Conservation (phyloP, 2,329 filamentous ascomycete genomes). For the Arthrobotrys megalospora region DNA sequence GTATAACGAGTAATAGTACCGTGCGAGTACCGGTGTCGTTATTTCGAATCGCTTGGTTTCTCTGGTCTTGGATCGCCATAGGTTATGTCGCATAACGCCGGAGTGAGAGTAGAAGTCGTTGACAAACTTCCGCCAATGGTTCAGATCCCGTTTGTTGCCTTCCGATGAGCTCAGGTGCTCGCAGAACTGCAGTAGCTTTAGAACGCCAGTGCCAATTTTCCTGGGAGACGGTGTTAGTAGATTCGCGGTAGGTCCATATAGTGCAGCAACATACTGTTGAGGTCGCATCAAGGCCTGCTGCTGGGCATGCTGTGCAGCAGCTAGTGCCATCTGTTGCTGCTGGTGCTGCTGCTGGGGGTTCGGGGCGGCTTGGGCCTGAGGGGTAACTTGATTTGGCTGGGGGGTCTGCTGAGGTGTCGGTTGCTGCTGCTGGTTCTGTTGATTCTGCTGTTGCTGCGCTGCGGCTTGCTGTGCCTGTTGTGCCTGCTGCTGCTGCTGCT, state of each 20-base stretch:
- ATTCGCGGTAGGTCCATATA: conserved; percentile 64
- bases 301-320: conserved; percentile 64
- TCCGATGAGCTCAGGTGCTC: conserved; percentile 75
- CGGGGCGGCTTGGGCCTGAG: conserved; percentile 66
- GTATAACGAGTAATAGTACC: conserved; percentile 92
- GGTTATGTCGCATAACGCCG: conserved; percentile 82
- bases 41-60: conserved; percentile 89
- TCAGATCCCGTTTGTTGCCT: conserved; percentile 73
- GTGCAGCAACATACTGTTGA: conserved; percentile 67
- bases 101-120: conserved; percentile 82
- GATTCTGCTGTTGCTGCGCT: conserved; percentile 63
- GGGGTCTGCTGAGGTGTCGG: conserved; percentile 66
- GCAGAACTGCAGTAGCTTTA: conserved; percentile 76
- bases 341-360: conserved; percentile 66
- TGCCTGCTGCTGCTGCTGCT: conserved; percentile 27
- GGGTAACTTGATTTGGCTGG: conserved; percentile 64
- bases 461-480: conserved; percentile 67
- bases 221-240: conserved; percentile 65
- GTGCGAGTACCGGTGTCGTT: conserved; percentile 81
- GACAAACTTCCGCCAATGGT: conserved; percentile 86
- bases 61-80: conserved; percentile 73
- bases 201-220: conserved; percentile 73
- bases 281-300: conserved; percentile 66
- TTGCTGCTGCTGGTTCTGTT: conserved; percentile 66
- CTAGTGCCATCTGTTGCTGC: conserved; percentile 66